Evolutionary conservation across 164 flowering plant species (phyloP).

Genomic region (Nymphaea thermarum): DNA sequence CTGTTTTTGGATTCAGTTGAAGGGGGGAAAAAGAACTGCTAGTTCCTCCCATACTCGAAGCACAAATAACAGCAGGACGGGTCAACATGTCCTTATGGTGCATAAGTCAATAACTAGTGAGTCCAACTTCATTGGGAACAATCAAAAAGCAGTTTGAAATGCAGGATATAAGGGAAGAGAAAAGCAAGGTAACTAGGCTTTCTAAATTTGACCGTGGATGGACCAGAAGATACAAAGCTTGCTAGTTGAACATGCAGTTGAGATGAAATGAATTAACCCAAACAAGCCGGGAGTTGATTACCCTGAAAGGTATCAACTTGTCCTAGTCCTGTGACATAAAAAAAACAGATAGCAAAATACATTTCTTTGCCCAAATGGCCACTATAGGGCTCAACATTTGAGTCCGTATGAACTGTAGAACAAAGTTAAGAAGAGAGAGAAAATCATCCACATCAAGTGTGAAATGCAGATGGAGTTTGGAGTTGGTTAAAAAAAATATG

Average conservation of each 20-base stretch:
- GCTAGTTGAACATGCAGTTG: not conserved
- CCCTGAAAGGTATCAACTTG: not conserved
- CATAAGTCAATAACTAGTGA: too few species aligned
- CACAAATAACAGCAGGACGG: too few species aligned
- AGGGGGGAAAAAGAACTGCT: too few species aligned
- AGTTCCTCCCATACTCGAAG: too few species aligned
- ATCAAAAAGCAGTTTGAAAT: too few species aligned
- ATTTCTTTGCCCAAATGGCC: not conserved
- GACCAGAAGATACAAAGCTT: not conserved
- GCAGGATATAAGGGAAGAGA: too few species aligned
- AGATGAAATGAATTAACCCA: not conserved
- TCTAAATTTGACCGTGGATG: too few species aligned
- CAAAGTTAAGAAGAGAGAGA: too few species aligned
- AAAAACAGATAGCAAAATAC: not conserved
- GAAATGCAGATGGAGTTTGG: not conserved
- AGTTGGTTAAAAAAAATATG: not conserved
- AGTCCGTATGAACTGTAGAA: not conserved
- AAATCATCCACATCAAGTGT: not conserved
- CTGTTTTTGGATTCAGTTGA: too few species aligned
- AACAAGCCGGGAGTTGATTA: not conserved
- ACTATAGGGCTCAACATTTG: not conserved
- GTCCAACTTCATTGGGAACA: too few species aligned
- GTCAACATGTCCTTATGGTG: too few species aligned
- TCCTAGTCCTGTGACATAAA: not conserved
- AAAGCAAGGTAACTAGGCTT: too few species aligned